Conservation (phyloP, 83 land plant species). For the Picea abies region DNA sequence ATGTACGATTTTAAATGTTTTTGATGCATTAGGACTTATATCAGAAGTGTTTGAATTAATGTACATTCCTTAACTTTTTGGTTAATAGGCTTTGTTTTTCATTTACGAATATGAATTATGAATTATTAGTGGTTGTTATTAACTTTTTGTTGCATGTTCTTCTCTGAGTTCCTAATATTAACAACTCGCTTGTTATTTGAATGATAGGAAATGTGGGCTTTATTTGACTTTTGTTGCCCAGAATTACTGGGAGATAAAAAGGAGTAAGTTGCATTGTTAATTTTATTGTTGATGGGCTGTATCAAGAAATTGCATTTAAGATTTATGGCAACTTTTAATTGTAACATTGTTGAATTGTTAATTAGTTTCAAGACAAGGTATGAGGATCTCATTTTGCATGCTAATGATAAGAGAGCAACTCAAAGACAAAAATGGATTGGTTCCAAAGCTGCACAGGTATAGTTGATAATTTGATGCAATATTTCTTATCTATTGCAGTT, state of each 20-base stretch:
- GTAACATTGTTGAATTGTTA: not conserved
- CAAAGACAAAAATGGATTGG: slow-evolving; percentile 90
- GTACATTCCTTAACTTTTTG: not conserved
- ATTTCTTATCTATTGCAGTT: not conserved
- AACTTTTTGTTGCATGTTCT: not conserved
- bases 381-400: slow-evolving; percentile 78
- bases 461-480: not conserved
- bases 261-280: slow-evolving; percentile 56
- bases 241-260: slow-evolving; percentile 87
- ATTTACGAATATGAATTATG: not conserved
- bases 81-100: not conserved
- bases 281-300: not conserved
- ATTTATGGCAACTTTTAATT: not conserved
- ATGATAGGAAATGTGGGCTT: slow-evolving; percentile 94
- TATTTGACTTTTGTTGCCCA: slow-evolving; percentile 95
- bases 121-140: not conserved
- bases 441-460: slow-evolving; percentile 93
- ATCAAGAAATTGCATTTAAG: not conserved
- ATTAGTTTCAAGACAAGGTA: slow-evolving; percentile 86
- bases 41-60: not conserved
- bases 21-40: not conserved
- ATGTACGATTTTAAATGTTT: not conserved
- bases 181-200: not conserved
- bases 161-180: not conserved
- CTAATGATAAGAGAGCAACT: slow-evolving; percentile 90